Evolutionary conservation across 2,329 filamentous ascomycete genomes (phyloP), one percentile per base, ranked within the genome.

Genomic region (Trichophyton verrucosum): DNA sequence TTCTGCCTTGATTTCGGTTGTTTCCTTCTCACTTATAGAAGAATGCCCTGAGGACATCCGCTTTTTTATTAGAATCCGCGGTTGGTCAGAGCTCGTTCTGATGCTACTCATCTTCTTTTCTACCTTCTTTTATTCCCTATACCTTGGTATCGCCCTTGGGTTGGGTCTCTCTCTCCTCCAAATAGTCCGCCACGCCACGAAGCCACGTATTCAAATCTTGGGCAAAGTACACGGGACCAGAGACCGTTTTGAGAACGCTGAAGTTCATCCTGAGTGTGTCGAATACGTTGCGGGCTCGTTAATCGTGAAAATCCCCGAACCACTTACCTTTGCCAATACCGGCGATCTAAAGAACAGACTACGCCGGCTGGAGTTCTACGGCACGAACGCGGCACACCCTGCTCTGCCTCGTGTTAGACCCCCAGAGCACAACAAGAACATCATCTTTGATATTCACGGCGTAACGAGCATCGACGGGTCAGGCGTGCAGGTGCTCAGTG

Each of bases 381-480:
- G 94, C n/a, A 92, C 90, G 0, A 86, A 80, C 53, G 79, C 82
- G 59, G 90, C 89, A 0, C 94, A 97, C 68, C 94, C 94, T 0
- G 91, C 91, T 0, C 79, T 96, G 17, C 94, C 94, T 0, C 82
- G 88, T 2, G 80, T 95, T 13, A 82, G 91, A 3, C 78, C 81
- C 27, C 82, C 85, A n/a, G 87, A 92, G 63, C 86, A 89, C 68
- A 96, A 96, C 71, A 83, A 85, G 66, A 96, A 96, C 70, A 81
- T 99, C 72, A 91, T 99, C 64, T 97, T 99, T 69, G 94, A 99
- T 71, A 91, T 97, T 6, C 92, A 97, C 67, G 94, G 94, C n/a
- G 94, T 99, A 2, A 96, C 91, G 0, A 88, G 87, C 30, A 85
- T 99, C 68, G 94, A 99, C 71, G 94, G 91, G 4, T 95, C 91